These are phyloP conservation scores for Penicillium hordei DNA, from an alignment of 2,329 filamentous ascomycete species.

Conservation along the genomic window DNA sequence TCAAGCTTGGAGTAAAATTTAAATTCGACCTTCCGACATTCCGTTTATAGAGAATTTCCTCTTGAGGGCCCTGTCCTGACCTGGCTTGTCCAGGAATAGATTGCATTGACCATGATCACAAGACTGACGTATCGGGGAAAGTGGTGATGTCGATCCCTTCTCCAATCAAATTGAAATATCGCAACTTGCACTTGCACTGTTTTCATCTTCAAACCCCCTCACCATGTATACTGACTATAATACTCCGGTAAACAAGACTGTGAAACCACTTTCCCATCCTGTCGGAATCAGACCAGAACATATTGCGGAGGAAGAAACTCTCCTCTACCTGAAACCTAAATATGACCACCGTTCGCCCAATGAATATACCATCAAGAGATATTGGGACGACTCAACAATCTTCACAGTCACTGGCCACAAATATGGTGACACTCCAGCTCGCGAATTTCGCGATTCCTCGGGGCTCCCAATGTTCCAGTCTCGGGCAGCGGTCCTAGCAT, in stretches of 20 bases:
- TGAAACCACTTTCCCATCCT: conserved; percentile 2
- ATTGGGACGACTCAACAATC: too few species aligned
- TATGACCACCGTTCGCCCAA: conserved; percentile 12
- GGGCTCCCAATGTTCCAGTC: too few species aligned
- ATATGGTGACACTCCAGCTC: too few species aligned
- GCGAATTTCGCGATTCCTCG: too few species aligned
- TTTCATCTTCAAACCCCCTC: background rate
- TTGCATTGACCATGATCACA: too few species aligned
- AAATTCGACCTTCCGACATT: background rate
- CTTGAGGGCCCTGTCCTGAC: background rate
- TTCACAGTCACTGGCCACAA: too few species aligned
- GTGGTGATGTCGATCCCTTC: too few species aligned
- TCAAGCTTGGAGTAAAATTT: background rate
- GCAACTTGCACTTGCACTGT: background rate
- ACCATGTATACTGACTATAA: background rate
- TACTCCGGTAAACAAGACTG: background rate
- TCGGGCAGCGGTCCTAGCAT: too few species aligned
- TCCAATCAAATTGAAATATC: background rate
- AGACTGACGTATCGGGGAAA: background rate
- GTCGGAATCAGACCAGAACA: conserved; percentile 28
- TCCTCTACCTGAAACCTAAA: conserved; percentile 22
- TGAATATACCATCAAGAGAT: too few species aligned
- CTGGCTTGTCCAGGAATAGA: background rate
- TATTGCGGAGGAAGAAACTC: conserved; percentile 22
- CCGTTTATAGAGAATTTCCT: background rate